Evolutionary conservation across 1,284 basidiomycete species (phyloP).

Genomic region (Sphagnurus paluster): DNA sequence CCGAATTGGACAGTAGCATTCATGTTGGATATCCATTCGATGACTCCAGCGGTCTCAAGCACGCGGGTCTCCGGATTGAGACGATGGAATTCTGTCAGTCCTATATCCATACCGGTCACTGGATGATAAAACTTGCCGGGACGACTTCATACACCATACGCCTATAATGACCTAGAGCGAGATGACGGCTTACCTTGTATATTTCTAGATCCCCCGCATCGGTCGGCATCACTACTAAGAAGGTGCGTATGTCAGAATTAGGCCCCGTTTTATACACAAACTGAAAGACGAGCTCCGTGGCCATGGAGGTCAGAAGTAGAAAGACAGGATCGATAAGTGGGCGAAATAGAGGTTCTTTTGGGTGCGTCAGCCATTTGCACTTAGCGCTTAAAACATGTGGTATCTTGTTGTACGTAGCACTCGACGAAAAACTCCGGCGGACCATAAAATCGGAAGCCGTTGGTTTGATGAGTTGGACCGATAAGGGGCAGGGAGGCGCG

Average conservation of each 20-base stretch:
- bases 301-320: constrained; percentile 4
- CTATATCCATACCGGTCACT: constrained; percentile 40
- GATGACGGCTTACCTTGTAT: constrained; percentile 41
- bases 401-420: not conserved
- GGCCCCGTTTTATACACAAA: constrained; percentile 37
- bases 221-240: constrained; percentile 39
- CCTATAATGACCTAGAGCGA: not conserved
- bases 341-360: not conserved
- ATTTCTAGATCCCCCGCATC: constrained; percentile 35
- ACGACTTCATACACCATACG: constrained; percentile 4
- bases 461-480: constrained; percentile 1
- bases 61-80: constrained; percentile 42
- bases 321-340: not conserved
- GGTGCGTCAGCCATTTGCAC: not conserved
- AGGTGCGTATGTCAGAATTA: constrained; percentile 44
- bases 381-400: not conserved
- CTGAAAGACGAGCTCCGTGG: constrained; percentile 38
- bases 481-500: constrained; percentile 3
- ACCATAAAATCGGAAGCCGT: constrained; percentile 3
- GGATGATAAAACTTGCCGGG: constrained; percentile 61
- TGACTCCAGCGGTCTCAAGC: constrained; percentile 53
- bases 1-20: constrained; percentile 52
- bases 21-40: constrained; percentile 49
- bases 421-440: constrained; percentile 3
- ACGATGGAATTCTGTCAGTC: constrained; percentile 50